Percentiles rank a stretch among this genome's conserved stretches.
Conservation (phyloP, 805 yeast genomes). For the Maudiozyma bulderi region DNA sequence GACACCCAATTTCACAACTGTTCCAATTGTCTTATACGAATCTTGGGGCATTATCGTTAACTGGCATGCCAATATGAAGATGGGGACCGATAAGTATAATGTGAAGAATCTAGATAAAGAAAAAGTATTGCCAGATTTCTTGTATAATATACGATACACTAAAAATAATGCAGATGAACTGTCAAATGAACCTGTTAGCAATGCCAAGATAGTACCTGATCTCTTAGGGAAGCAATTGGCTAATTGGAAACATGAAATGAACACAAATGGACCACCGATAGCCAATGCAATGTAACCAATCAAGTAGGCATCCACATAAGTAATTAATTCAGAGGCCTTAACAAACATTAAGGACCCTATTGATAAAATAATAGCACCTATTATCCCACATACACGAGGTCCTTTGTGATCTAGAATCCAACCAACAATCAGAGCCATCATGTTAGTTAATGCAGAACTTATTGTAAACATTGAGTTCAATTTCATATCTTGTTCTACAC, state of each 20-base stretch:
- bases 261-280: conserved; percentile 88
- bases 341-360: conserved; percentile 39
- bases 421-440: conserved; percentile 77
- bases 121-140: conserved; percentile 19
- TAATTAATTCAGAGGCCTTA: conserved; percentile 4
- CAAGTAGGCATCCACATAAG: conserved; percentile 52
- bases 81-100: conserved; percentile 61
- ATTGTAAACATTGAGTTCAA: conserved; percentile 75
- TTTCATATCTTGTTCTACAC: conserved; percentile 73
- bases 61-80: conserved; percentile 68
- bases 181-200: conserved; percentile 90
- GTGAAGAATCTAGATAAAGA: conserved; percentile 53
- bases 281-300: conserved; percentile 70
- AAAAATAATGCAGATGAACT: conserved; percentile 83
- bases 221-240: conserved; percentile 77
- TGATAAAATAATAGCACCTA: conserved; percentile 56
- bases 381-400: conserved; percentile 66
- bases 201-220: conserved; percentile 73
- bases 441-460: conserved; percentile 81
- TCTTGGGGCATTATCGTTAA: conserved; percentile 68
- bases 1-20: conserved; percentile 56
- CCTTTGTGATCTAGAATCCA: conserved; percentile 69
- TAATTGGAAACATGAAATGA: conserved; percentile 81
- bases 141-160: conserved; percentile 58
- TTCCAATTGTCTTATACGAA: conserved; percentile 63